phyloP scores from a whole-genome alignment of 2,329 filamentous ascomycete genomes.

The Trichoderma guizhouense region DNA sequence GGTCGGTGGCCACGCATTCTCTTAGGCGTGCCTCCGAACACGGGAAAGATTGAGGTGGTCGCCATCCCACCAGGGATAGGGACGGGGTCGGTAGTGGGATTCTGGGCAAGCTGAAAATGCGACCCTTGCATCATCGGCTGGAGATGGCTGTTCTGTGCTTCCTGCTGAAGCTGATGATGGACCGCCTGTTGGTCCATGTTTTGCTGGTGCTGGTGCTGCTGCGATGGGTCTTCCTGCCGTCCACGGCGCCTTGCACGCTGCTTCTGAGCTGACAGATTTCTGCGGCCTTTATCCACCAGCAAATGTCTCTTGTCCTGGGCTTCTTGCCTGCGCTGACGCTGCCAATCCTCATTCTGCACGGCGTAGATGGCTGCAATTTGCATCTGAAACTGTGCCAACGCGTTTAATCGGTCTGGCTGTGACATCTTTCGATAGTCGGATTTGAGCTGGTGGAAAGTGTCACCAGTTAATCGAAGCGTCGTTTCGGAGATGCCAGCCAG shows the following conservation, averaged over 20 bases:
- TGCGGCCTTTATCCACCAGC: conserved; percentile 36
- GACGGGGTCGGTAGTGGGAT: conserved; percentile 26
- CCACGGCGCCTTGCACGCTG: conserved; percentile 26
- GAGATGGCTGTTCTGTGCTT: conserved; percentile 27
- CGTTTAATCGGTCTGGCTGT: conserved; percentile 38
- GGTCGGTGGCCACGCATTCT: conserved; percentile 29
- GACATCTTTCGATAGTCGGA: conserved; percentile 43
- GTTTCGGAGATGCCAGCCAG: conserved; percentile 40
- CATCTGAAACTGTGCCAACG: conserved; percentile 40
- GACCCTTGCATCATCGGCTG: conserved; percentile 31
- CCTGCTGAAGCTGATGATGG: conserved; percentile 19
- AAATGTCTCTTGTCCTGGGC: conserved; percentile 38
- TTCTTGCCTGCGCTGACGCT: conserved; percentile 39
- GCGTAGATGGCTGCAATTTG: conserved; percentile 44
- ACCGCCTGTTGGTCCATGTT: conserved; percentile 22
- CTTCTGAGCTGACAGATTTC: conserved; percentile 26
- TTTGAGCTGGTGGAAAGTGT: conserved; percentile 45
- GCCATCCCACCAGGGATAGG: conserved; percentile 28
- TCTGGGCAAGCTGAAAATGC: conserved; percentile 28
- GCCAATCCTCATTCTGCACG: conserved; percentile 43
- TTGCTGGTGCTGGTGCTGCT: conserved; percentile 25
- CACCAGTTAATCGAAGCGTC: conserved; percentile 39
- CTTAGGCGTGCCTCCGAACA: conserved; percentile 31
- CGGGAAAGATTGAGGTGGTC: conserved; percentile 26
- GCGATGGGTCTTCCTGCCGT: conserved; percentile 27